phyloP scores from a whole-genome alignment of 495 filamentous ascomycete species.

The Neurospora sp. region DNA sequence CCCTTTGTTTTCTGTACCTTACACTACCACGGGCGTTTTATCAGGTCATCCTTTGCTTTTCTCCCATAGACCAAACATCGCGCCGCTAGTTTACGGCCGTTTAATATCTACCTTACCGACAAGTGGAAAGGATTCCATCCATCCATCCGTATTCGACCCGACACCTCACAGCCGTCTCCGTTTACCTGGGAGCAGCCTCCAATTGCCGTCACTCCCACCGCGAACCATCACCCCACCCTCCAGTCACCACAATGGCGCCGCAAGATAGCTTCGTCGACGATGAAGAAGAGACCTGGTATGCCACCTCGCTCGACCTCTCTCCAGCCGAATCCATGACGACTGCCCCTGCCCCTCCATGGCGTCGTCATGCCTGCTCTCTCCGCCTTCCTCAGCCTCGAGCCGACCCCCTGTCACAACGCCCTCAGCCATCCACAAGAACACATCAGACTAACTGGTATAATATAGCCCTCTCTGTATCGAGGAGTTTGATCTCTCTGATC shows the following conservation, averaged over 20 bases:
- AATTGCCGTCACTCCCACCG: constrained; percentile 3
- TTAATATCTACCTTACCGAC: constrained; percentile 10
- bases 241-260: constrained; percentile 52
- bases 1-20: constrained; percentile 12
- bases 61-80: constrained; percentile 3
- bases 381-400: neutral
- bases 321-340: neutral
- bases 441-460: neutral
- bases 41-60: constrained; percentile 11
- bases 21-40: constrained; percentile 15
- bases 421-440: constrained; percentile 7
- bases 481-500: constrained; percentile 94
- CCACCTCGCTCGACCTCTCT: neutral
- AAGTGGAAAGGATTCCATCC: neutral
- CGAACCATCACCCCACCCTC: constrained; percentile 6
- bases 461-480: constrained; percentile 91
- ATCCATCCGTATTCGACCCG: neutral
- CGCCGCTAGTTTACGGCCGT: constrained; percentile 1
- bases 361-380: constrained; percentile 4
- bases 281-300: constrained; percentile 86
- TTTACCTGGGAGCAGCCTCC: constrained; percentile 4
- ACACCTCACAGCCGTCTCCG: neutral
- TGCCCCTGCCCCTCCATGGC: neutral
- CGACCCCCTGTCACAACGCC: neutral
- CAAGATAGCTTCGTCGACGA: constrained; percentile 98